Evolutionary conservation across 495 filamentous ascomycete species (phyloP).

Genomic region (Clohesyomyces aquaticus): DNA sequence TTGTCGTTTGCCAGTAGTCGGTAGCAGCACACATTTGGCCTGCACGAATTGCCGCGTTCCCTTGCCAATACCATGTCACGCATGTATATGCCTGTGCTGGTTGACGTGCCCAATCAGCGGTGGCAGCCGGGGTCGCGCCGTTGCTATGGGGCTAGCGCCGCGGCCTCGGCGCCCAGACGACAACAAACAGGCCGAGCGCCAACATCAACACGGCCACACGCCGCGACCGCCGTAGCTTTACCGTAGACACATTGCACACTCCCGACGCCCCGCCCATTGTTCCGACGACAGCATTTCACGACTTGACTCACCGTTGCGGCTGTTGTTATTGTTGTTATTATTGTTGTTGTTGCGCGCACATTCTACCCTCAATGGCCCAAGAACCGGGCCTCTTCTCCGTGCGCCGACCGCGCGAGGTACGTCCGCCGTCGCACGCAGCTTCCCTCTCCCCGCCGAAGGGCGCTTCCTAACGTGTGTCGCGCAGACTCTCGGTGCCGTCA

Average conservation of each 20-base stretch:
- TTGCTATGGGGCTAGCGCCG: conserved; percentile 26
- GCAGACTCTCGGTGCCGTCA: conserved; percentile 78
- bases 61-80: background rate
- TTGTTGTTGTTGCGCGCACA: background rate
- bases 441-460: background rate
- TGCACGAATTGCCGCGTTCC: too few relatives aligned
- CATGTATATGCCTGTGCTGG: background rate
- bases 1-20: too few relatives aligned
- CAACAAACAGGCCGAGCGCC: conserved; percentile 6
- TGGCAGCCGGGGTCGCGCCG: background rate
- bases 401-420: conserved; percentile 50
- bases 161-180: background rate
- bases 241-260: too few relatives aligned
- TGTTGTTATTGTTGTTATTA: background rate
- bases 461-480: conserved; percentile 18
- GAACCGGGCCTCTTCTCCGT: conserved; percentile 48
- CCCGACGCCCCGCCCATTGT: conserved; percentile 34
- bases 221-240: too few relatives aligned
- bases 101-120: conserved; percentile 17
- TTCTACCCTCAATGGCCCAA: conserved; percentile 44
- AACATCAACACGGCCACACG: conserved; percentile 4
- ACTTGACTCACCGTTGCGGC: conserved; percentile 34
- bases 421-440: conserved; percentile 26
- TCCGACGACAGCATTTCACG: conserved; percentile 38
- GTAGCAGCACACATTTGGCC: too few relatives aligned